A percentile compares a stretch with the other conserved stretches of the same genome.
Conservation (phyloP, 2,329 filamentous ascomycete genomes). For the Colletotrichum viniferum region DNA sequence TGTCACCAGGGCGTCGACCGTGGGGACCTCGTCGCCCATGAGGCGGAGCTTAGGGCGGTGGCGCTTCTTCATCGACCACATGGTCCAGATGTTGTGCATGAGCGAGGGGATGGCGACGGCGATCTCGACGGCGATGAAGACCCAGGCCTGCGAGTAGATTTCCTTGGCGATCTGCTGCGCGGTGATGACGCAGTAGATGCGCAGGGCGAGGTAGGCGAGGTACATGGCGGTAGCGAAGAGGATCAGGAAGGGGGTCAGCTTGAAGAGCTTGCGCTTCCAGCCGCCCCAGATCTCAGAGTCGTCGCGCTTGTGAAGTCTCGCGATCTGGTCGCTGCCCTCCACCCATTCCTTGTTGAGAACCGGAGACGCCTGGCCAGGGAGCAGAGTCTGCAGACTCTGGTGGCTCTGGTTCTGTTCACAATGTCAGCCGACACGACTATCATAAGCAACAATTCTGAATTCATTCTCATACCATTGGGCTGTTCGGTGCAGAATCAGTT, state of each 20-base stretch:
- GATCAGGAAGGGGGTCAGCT: conserved; percentile 41
- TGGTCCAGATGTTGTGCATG: conserved; percentile 62
- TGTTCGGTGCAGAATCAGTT: conserved; percentile 25
- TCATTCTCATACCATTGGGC: conserved; percentile 27
- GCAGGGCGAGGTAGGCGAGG: conserved; percentile 53
- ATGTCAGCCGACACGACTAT: neutral
- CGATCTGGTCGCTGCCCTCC: conserved; percentile 36
- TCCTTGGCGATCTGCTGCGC: conserved; percentile 47
- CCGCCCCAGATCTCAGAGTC: conserved; percentile 49
- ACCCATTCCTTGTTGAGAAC: conserved; percentile 36
- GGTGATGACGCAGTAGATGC: conserved; percentile 55
- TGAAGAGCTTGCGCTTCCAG: conserved; percentile 45
- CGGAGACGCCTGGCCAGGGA: conserved; percentile 34
- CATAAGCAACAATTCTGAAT: neutral
- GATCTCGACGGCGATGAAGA: conserved; percentile 61
- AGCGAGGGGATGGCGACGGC: conserved; percentile 57
- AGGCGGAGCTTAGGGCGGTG: conserved; percentile 57
- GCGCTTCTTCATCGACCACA: conserved; percentile 60
- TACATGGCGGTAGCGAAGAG: conserved; percentile 46
- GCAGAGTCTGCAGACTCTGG: conserved; percentile 43
- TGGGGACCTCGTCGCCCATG: conserved; percentile 50
- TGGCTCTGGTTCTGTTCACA: conserved; percentile 44
- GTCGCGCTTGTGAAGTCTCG: conserved; percentile 45
- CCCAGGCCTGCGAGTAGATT: conserved; percentile 56
- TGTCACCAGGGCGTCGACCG: conserved; percentile 61